Evolutionary conservation across 2,329 filamentous ascomycete genomes (phyloP).

Genomic region (Fusarium marasasianum): DNA sequence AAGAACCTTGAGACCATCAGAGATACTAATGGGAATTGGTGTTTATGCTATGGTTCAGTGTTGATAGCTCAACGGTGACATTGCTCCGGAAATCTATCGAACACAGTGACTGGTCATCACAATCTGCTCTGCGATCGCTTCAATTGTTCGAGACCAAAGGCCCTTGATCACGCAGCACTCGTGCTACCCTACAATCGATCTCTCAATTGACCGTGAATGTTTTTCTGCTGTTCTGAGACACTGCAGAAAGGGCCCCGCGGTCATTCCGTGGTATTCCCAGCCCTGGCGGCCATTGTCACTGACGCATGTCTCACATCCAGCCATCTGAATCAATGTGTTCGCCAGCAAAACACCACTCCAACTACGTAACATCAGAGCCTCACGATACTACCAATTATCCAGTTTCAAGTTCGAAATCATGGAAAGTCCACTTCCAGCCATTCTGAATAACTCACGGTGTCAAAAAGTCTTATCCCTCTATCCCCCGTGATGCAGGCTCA

Average conservation of each 20-base stretch:
- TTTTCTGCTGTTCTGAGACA: rapidly evolving
- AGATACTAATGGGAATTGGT: background rate
- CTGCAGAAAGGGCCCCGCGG: background rate
- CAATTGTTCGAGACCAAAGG: background rate
- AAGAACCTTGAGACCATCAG: rapidly evolving
- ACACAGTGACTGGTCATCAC: background rate
- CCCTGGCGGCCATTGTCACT: conserved; percentile 5
- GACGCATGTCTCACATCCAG: conserved; percentile 23
- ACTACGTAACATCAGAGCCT: background rate
- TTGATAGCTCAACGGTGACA: background rate
- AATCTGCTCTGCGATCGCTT: background rate
- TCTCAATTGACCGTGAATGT: too few relatives aligned
- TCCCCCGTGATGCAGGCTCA: background rate
- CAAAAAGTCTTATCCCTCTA: background rate
- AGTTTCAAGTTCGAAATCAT: rapidly evolving
- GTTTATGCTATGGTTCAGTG: too few relatives aligned
- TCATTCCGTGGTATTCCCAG: background rate
- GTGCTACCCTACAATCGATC: background rate
- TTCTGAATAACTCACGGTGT: background rate
- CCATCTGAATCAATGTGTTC: conserved; percentile 3
- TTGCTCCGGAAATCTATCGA: background rate
- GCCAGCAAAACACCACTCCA: background rate
- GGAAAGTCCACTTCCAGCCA: background rate
- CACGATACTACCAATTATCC: background rate
- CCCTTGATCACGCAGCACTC: background rate